A percentile compares a stretch with the other conserved stretches of the same genome.
Evolutionary conservation across 805 yeast species (phyloP).

Genomic region (Isabelozyma heimii): DNA sequence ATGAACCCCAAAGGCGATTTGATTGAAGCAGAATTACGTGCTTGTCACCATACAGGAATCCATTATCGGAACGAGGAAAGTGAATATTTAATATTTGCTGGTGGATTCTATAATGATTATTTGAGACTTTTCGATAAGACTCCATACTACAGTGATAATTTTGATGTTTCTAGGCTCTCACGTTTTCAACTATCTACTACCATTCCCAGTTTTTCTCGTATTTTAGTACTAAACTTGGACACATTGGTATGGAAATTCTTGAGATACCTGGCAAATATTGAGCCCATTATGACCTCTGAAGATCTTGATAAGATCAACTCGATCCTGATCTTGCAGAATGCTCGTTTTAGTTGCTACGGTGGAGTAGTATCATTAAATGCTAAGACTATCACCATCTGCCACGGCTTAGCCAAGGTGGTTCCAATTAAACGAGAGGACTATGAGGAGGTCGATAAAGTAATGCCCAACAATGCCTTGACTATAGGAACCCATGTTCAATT

Average conservation of each 20-base stretch:
- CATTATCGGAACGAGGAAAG: constrained; percentile 29
- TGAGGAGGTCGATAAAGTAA: constrained; percentile 12
- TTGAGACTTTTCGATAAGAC: constrained; percentile 27
- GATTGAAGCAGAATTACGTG: constrained; percentile 39
- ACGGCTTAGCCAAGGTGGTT: constrained; percentile 31
- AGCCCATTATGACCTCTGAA: constrained; percentile 19
- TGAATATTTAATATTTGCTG: constrained; percentile 35
- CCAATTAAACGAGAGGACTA: constrained; percentile 30
- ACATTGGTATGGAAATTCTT: constrained; percentile 42
- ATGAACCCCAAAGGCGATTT: constrained; percentile 24
- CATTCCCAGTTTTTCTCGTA: constrained; percentile 27
- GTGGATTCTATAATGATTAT: constrained; percentile 38
- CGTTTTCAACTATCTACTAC: constrained; percentile 24
- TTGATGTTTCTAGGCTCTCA: constrained; percentile 32
- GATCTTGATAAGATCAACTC: constrained; percentile 15
- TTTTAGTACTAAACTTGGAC: constrained; percentile 34
- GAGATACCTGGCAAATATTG: constrained; percentile 30
- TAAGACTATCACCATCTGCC: constrained; percentile 33
- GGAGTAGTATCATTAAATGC: constrained; percentile 32
- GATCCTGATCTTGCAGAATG: constrained; percentile 21
- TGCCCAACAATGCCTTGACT: constrained; percentile 19
- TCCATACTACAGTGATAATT: constrained; percentile 29
- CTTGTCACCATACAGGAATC: constrained; percentile 39
- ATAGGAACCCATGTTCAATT: constrained; percentile 36
- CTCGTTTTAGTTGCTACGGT: constrained; percentile 27